Evolutionary conservation across 768 basidiomycete genomes (phyloP), one percentile per base, ranked within the genome.

Genomic region (Tephrocybe sp.): DNA sequence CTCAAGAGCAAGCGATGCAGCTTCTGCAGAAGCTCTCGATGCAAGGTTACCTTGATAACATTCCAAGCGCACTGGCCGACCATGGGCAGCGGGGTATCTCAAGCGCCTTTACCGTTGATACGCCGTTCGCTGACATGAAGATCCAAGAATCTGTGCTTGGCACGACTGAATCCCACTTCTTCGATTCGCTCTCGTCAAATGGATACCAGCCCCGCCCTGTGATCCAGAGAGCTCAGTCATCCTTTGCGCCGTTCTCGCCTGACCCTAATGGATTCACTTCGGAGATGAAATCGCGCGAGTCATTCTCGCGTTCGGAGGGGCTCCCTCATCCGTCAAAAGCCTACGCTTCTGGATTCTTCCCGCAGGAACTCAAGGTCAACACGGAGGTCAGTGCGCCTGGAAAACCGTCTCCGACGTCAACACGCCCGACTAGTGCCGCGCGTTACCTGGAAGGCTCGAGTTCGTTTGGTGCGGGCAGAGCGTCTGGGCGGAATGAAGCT

Each of bases 191-290:
- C 6, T 54, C 58, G 3, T 57, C 59, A 13, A 53, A 54, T 22
- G 56, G 54, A 16, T 64, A 57, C 54, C 49, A 57, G 13, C 58
- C 65, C 3, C 70, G 68, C 36, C 62, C 69, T 10, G 72, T 71
- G n/a, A 54, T 68, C 13, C 67, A 70, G 39, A 70, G 72, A 39
- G 47, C 66, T 4, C 67, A 65, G 44, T 69, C 72, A 16, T 72
- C 65, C 51, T 90, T 90, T 65, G 85, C 87, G 6, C 88, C 88
- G 3, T 91, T 91, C 68, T 90, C 89, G 1, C 88, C 88, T 8
- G 88, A 90, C 58, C 82, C 85, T 8, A 84, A 79, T 56, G 65
- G 73, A 17, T 70, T 70, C 59, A 62, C 66, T 19, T 56, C 66
- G 4, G 71, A 75, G 52, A 65, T 64, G 39, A 54, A 65, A 56